Evolutionary conservation across 2,329 filamentous ascomycete genomes (phyloP).

Genomic region (Paracamarosporium sp.): DNA sequence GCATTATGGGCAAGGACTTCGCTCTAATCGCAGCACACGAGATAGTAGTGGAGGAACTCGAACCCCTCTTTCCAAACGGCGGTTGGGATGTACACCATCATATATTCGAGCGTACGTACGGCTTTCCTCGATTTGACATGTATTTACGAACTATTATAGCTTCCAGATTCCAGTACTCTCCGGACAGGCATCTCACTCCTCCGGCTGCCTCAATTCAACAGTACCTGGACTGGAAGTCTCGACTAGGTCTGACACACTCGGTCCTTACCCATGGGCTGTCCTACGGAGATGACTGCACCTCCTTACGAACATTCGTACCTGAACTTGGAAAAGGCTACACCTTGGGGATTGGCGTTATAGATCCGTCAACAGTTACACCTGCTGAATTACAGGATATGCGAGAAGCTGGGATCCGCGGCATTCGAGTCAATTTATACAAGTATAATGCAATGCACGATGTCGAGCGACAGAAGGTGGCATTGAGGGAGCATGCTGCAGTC

Average conservation of each 20-base stretch:
- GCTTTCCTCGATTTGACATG: not conserved
- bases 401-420: slow-evolving; percentile 38
- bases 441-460: slow-evolving; percentile 48
- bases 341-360: slow-evolving; percentile 39
- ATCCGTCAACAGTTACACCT: slow-evolving; percentile 29
- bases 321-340: slow-evolving; percentile 33
- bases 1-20: not conserved
- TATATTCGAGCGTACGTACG: slow-evolving; percentile 16
- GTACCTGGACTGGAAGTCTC: slow-evolving; percentile 30
- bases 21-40: not conserved
- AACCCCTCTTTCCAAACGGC: slow-evolving; percentile 9
- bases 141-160: not conserved
- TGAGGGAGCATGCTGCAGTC: slow-evolving; percentile 35
- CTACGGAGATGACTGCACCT: slow-evolving; percentile 46
- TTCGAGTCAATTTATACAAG: slow-evolving; percentile 47
- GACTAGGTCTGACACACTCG: slow-evolving; percentile 41
- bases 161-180: slow-evolving; percentile 27
- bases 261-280: slow-evolving; percentile 48
- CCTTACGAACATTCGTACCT: slow-evolving; percentile 38
- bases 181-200: slow-evolving; percentile 36
- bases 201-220: slow-evolving; percentile 32
- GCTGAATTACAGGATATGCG: slow-evolving; percentile 32
- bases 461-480: slow-evolving; percentile 38
- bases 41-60: not conserved
- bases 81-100: slow-evolving; percentile 20